phyloP scores from a whole-genome alignment of 768 basidiomycete species.

The Boletus sp. region DNA sequence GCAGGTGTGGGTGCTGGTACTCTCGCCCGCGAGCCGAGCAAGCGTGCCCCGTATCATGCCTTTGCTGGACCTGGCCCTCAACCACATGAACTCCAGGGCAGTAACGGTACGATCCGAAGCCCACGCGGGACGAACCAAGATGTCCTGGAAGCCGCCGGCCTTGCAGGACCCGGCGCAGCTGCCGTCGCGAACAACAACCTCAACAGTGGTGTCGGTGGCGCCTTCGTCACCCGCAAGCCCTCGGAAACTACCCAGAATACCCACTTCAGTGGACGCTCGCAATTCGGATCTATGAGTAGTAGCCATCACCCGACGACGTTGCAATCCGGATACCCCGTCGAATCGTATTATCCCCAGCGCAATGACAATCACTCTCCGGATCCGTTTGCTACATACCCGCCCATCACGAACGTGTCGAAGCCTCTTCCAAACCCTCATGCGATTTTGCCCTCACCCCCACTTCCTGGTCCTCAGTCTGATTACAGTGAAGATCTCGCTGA shows the following conservation, averaged over 20 bases:
- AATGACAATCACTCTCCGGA: conserved; percentile 20
- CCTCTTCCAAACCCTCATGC: conserved; percentile 24
- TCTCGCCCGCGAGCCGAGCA: conserved; percentile 29
- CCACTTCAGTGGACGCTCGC: conserved; percentile 22
- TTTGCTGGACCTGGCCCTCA: conserved; percentile 35
- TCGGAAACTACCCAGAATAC: conserved; percentile 29
- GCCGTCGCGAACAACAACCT: background rate
- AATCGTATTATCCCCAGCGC: conserved; percentile 25
- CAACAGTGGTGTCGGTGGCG: background rate
- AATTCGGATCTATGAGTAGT: conserved; percentile 19
- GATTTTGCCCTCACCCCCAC: conserved; percentile 7
- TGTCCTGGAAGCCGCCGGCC: conserved; percentile 28
- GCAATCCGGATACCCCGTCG: conserved; percentile 28
- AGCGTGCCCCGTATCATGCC: conserved; percentile 37
- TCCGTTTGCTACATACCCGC: conserved; percentile 33
- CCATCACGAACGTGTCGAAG: background rate
- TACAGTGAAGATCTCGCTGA: conserved; percentile 12
- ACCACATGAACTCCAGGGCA: conserved; percentile 16
- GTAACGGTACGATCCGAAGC: conserved; percentile 16
- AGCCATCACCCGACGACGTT: conserved; percentile 13
- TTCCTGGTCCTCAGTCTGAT: conserved; percentile 12
- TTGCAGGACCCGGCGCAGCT: conserved; percentile 13
- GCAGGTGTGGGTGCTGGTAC: conserved; percentile 37
- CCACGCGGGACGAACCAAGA: conserved; percentile 26
- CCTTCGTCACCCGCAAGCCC: conserved; percentile 22